These are phyloP conservation scores for Neospora caninum DNA, from an alignment of 169 alveolate genomes.

Conservation along the genomic window DNA sequence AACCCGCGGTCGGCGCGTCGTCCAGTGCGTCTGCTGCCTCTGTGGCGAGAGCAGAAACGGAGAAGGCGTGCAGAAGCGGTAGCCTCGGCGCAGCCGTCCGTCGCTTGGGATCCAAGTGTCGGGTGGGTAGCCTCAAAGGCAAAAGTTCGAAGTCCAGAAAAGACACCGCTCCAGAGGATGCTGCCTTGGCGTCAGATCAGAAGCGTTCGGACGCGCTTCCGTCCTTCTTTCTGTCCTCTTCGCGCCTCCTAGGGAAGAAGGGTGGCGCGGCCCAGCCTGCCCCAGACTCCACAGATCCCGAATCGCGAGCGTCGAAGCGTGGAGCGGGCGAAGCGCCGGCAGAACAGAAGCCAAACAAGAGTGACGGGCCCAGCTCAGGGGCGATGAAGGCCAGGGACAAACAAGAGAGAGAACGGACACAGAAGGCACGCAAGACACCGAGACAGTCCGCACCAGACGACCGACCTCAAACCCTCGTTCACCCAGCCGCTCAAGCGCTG, in stretches of 20 bases:
- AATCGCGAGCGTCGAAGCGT: too few relatives aligned
- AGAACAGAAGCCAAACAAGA: too few relatives aligned
- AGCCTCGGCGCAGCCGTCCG: constrained; percentile 15
- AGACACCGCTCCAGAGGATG: not conserved
- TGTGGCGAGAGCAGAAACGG: not conserved
- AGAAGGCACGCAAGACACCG: too few relatives aligned
- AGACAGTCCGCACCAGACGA: not conserved
- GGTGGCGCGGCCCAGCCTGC: too few relatives aligned
- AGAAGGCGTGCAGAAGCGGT: not conserved
- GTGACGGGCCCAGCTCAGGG: too few relatives aligned
- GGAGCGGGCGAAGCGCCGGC: too few relatives aligned
- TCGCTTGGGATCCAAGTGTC: not conserved
- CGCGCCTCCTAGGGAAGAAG: not conserved
- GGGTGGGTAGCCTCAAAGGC: not conserved
- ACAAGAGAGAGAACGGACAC: too few relatives aligned
- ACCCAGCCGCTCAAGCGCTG: constrained; percentile 1
- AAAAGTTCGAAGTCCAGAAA: not conserved
- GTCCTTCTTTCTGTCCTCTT: not conserved
- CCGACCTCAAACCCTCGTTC: not conserved
- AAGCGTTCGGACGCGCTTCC: not conserved
- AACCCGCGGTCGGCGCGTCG: too few relatives aligned
- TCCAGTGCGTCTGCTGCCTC: not conserved
- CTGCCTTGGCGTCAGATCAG: not conserved
- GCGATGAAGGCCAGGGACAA: too few relatives aligned
- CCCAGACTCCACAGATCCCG: too few relatives aligned